Percentiles rank a stretch among this genome's conserved stretches.
These are phyloP conservation scores for Biancaea sappan DNA, from an alignment of 306 rosid species.

Conservation along the genomic window DNA sequence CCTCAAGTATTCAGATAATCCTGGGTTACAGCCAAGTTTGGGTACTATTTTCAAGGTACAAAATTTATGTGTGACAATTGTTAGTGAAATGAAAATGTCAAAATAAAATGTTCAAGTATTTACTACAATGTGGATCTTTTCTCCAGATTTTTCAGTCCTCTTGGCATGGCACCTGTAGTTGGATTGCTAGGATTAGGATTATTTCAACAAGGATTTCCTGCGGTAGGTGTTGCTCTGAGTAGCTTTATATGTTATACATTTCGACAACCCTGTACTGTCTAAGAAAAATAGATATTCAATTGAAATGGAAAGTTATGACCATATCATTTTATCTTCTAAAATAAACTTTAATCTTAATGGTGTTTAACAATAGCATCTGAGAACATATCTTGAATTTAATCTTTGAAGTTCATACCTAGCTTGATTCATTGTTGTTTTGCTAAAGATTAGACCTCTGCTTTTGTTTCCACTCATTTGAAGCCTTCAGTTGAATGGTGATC, in stretches of 20 bases:
- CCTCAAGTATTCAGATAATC: conserved; percentile 91
- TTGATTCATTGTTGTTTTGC: neutral
- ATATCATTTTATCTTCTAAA: neutral
- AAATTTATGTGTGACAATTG: conserved; percentile 12
- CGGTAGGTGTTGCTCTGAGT: conserved; percentile 48
- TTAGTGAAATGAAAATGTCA: neutral
- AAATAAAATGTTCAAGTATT: conserved; percentile 10
- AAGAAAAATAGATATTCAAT: neutral
- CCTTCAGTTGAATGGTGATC: no score
- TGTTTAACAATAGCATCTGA: neutral
- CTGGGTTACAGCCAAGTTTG: conserved; percentile 97
- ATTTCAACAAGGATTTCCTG: conserved; percentile 86
- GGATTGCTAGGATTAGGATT: conserved; percentile 94
- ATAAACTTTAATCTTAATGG: neutral
- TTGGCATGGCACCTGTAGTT: conserved; percentile 96
- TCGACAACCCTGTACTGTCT: neutral
- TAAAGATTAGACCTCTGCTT: conserved; percentile 4
- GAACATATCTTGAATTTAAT: neutral
- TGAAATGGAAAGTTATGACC: neutral
- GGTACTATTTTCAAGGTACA: conserved; percentile 90
- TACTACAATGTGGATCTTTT: conserved; percentile 29
- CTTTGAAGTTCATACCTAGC: neutral
- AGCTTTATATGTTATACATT: conserved; percentile 5
- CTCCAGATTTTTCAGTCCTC: conserved; percentile 94
- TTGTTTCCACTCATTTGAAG: neutral